Evolutionary conservation across 1,284 basidiomycete species (phyloP).

Genomic region (Golubevia pallescens): DNA sequence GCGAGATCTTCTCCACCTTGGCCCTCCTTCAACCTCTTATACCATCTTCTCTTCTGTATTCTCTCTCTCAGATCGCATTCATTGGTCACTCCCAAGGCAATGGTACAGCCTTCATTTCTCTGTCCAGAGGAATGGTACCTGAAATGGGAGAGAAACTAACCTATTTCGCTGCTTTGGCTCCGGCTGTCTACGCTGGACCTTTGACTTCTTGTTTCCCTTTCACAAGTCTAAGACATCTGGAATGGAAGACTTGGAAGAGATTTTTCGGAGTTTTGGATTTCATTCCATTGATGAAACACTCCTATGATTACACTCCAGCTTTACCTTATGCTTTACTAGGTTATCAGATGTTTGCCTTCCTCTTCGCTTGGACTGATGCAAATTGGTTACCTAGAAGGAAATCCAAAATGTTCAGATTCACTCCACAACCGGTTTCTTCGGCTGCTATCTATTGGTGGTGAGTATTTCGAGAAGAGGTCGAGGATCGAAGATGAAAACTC

Average conservation of each 20-base stretch:
- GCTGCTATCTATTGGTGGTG: neutral
- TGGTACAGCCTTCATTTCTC: constrained; percentile 66
- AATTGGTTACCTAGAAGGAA: constrained; percentile 50
- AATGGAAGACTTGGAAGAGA: constrained; percentile 70
- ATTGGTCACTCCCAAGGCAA: constrained; percentile 72
- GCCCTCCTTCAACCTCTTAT: neutral
- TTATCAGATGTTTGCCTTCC: constrained; percentile 62
- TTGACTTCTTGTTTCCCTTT: constrained; percentile 72
- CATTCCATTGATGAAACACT: constrained; percentile 59
- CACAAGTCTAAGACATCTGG: constrained; percentile 46
- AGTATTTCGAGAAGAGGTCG: too few species aligned
- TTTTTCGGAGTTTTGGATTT: constrained; percentile 62
- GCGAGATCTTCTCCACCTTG: too few species aligned
- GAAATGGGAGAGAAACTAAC: constrained; percentile 69
- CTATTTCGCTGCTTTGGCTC: constrained; percentile 71
- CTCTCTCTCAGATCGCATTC: constrained; percentile 67
- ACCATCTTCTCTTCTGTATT: neutral
- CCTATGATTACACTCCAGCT: constrained; percentile 60
- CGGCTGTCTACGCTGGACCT: constrained; percentile 72
- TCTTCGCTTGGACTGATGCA: constrained; percentile 63
- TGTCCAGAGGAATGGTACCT: constrained; percentile 70
- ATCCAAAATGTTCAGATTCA: constrained; percentile 63
- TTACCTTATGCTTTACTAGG: constrained; percentile 56
- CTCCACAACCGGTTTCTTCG: constrained; percentile 55
- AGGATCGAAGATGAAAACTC: too few species aligned